A percentile compares a stretch with the other conserved stretches of the same genome.
These are phyloP conservation scores for Backusella morwellensis DNA, from an alignment of 192 early-diverging fungal species.

Conservation along the genomic window DNA sequence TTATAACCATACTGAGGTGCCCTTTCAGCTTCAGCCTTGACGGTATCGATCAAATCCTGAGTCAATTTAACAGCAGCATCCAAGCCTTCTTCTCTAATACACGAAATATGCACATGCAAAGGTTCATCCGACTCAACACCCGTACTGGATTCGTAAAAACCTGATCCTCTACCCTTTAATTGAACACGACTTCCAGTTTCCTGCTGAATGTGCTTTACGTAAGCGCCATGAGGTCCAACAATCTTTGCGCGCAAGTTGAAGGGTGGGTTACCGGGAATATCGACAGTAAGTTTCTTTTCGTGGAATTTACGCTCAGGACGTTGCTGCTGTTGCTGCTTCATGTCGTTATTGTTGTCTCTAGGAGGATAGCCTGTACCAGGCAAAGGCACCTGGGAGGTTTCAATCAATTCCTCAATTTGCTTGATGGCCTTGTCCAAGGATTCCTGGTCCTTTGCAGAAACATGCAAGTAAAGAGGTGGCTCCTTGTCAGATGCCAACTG, in stretches of 20 bases:
- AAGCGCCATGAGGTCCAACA: constrained; percentile 75
- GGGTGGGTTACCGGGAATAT: constrained; percentile 67
- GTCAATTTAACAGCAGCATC: constrained; percentile 67
- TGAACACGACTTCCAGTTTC: constrained; percentile 77
- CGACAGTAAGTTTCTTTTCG: constrained; percentile 71
- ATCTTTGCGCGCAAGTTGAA: constrained; percentile 88
- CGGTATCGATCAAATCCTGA: constrained; percentile 76
- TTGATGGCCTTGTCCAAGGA: constrained; percentile 67
- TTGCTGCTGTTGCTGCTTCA: not conserved
- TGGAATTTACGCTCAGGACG: constrained; percentile 42
- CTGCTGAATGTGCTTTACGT: constrained; percentile 87
- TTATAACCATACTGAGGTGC: constrained; percentile 30
- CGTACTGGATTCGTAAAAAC: constrained; percentile 64
- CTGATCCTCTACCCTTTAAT: constrained; percentile 82
- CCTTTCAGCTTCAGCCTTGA: constrained; percentile 67
- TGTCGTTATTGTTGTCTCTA: not conserved
- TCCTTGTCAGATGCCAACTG: constrained; percentile 71
- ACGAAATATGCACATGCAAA: constrained; percentile 80
- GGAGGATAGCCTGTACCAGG: constrained; percentile 16
- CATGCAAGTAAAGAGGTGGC: constrained; percentile 78
- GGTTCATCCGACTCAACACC: constrained; percentile 71
- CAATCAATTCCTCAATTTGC: constrained; percentile 75
- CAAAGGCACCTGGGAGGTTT: constrained; percentile 49
- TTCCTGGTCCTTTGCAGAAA: constrained; percentile 67
- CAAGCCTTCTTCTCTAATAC: constrained; percentile 62